Evolutionary conservation across 352 stramenopile genomes (phyloP).

Genomic region (Phytophthora parvispora): DNA sequence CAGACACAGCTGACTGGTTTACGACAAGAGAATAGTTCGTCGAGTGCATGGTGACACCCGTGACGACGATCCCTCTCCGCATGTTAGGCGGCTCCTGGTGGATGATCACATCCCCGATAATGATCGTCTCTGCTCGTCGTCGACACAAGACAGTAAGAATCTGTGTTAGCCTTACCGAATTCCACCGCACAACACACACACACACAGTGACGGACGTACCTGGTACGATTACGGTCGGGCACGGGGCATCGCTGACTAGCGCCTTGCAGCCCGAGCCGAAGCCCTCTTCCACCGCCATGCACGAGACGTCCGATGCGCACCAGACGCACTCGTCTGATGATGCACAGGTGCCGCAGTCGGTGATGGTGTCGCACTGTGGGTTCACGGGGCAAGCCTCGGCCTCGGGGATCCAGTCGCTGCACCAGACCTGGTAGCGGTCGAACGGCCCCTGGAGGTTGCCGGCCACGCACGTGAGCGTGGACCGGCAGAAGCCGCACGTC

Average conservation of each 20-base stretch:
- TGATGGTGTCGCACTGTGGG: slow-evolving; percentile 58
- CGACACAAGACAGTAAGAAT: slow-evolving; percentile 14
- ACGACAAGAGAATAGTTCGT: slow-evolving; percentile 51
- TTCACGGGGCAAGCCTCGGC: slow-evolving; percentile 77
- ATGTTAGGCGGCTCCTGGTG: slow-evolving; percentile 56
- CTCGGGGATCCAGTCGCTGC: slow-evolving; percentile 71
- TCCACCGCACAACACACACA: slow-evolving; percentile 8
- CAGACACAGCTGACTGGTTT: slow-evolving; percentile 45
- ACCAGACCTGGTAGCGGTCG: slow-evolving; percentile 45
- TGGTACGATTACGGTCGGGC: slow-evolving; percentile 77
- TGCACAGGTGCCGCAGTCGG: slow-evolving; percentile 76
- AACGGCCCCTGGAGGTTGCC: slow-evolving; percentile 70
- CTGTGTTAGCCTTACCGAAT: neutral
- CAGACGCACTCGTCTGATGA: slow-evolving; percentile 83
- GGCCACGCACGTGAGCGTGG: slow-evolving; percentile 88
- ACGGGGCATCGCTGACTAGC: slow-evolving; percentile 89
- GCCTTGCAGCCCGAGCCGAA: slow-evolving; percentile 85
- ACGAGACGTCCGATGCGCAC: slow-evolving; percentile 89
- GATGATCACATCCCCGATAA: slow-evolving; percentile 66
- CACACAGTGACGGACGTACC: slow-evolving; percentile 57
- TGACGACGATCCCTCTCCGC: slow-evolving; percentile 44
- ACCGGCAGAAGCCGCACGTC: slow-evolving; percentile 92
- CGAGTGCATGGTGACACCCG: slow-evolving; percentile 44
- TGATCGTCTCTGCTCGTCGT: slow-evolving; percentile 55
- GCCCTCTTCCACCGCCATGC: slow-evolving; percentile 88